Evolutionary conservation across 345 rosid genomes (phyloP).

Genomic region (Lumnitzera racemosa): DNA sequence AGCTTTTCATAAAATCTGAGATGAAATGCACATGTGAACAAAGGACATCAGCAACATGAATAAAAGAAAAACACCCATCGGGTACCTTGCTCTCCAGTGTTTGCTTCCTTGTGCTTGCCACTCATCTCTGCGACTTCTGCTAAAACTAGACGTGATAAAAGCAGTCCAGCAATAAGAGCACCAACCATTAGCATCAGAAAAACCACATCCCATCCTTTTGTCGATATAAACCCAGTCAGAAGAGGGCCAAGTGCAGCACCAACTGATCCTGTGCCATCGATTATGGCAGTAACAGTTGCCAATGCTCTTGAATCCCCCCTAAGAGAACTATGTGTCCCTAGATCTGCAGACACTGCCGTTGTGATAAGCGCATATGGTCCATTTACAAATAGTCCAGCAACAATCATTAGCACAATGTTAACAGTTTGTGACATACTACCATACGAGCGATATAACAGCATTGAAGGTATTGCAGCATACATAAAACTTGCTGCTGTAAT

Average conservation of each 20-base stretch:
- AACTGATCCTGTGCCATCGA: slow-evolving; percentile 88
- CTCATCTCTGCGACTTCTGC: slow-evolving; percentile 39
- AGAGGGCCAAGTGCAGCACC: slow-evolving; percentile 96
- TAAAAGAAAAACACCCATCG: slow-evolving; percentile 25
- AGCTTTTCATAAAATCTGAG: too few relatives aligned
- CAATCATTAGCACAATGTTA: slow-evolving; percentile 79
- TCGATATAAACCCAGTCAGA: slow-evolving; percentile 78
- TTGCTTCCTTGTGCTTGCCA: slow-evolving; percentile 7
- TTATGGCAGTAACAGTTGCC: slow-evolving; percentile 90
- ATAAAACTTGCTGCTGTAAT: slow-evolving; percentile 77
- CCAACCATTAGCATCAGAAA: slow-evolving; percentile 62
- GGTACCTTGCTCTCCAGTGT: slow-evolving; percentile 11
- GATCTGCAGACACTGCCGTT: slow-evolving; percentile 94
- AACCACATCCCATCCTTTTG: slow-evolving; percentile 68
- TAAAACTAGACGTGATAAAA: slow-evolving; percentile 52
- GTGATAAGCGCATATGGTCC: slow-evolving; percentile 98
- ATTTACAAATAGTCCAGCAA: slow-evolving; percentile 74
- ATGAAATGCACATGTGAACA: not conserved
- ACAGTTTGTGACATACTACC: slow-evolving; percentile 53
- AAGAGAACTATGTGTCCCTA: slow-evolving; percentile 81
- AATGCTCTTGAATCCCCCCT: slow-evolving; percentile 88
- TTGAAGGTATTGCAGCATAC: slow-evolving; percentile 78
- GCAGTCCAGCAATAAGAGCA: slow-evolving; percentile 76
- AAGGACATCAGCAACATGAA: not conserved
- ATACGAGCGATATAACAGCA: slow-evolving; percentile 65